Evolutionary conservation across 129 eudicot genomes (phyloP), one percentile per base, ranked within the genome.

Genomic region (Calendula officinalis): DNA sequence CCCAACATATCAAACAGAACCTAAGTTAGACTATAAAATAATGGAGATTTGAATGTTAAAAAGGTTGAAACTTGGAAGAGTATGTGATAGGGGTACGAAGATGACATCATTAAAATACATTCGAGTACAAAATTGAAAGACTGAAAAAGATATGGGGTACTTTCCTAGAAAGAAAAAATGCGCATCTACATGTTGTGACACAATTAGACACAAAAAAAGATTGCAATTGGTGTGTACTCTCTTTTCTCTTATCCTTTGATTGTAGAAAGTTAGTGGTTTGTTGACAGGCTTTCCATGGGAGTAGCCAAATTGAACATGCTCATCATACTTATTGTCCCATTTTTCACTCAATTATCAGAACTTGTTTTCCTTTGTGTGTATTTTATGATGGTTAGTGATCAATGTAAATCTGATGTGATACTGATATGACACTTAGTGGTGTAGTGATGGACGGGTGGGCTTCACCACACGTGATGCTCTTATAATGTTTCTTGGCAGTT

Each of bases 281-380:
- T 53, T 76, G 81, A 63, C 72, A 69, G 76, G 56, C 68, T 66
- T 74, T 67, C 73, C 79, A 66, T 58, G 74, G 65, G 71, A 47
- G 55, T 64, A 62, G 71, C 69, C 65, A 69, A 56, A 43, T 49
- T 45, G 54, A 63, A 75, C 64, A 75, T 56, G 75, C 47, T 69
- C 64, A 64, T 56, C 64, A 69, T 64, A 69, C 80, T 68, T 68
- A 63, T 43, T 72, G 56, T 64, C 77, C 50, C 49, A 16, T 46
- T 50, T 8, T 52, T 49, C 68, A 35, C 68, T 75, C 69, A 36
- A 63, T 69, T 68, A 62, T 53, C 27, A 30, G 61, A 15, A 5
- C 68, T 60, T 53, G n/a, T 10, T 41, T 62, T 37, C 50, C 9
- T 54, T 63, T 22, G 30, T 22, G 30, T 22, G 30, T 22, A 22